These are phyloP conservation scores for Neckera pumila DNA, from an alignment of 225 moss, liverwort and hornwort genomes.

Conservation along the genomic window DNA sequence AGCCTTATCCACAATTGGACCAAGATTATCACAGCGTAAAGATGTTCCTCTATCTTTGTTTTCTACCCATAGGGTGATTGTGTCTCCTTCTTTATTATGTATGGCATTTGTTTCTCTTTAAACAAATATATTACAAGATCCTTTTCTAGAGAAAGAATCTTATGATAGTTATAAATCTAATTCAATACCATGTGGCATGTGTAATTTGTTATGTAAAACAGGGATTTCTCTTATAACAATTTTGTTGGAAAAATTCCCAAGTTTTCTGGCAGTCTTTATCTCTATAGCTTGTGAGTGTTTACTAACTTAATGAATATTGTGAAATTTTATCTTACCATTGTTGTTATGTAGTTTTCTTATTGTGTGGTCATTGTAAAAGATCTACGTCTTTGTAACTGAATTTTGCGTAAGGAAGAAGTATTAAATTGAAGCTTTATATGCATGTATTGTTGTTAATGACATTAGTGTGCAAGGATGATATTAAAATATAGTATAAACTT, in stretches of 20 bases:
- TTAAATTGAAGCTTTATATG: background rate
- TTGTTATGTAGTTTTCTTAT: background rate
- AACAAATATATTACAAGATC: background rate
- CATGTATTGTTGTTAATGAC: background rate
- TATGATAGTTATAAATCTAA: background rate
- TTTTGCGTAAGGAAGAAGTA: background rate
- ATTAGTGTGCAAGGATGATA: background rate
- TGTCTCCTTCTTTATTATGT: background rate
- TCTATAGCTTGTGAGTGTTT: background rate
- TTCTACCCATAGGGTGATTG: background rate
- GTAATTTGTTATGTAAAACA: background rate
- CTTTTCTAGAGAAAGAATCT: too few species aligned
- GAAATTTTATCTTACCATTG: background rate
- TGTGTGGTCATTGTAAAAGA: background rate
- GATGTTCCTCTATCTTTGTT: background rate
- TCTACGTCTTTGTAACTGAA: background rate
- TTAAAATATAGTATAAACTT: background rate
- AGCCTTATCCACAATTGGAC: background rate
- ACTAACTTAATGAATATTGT: background rate
- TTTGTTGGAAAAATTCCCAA: background rate
- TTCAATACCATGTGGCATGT: background rate
- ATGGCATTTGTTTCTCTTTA: background rate
- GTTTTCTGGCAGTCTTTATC: background rate
- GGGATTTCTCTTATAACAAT: background rate
- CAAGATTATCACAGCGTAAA: background rate